These are phyloP conservation scores for Eremothecium gossypii DNA, from an alignment of 1,139 yeast genomes.

Conservation along the genomic window DNA sequence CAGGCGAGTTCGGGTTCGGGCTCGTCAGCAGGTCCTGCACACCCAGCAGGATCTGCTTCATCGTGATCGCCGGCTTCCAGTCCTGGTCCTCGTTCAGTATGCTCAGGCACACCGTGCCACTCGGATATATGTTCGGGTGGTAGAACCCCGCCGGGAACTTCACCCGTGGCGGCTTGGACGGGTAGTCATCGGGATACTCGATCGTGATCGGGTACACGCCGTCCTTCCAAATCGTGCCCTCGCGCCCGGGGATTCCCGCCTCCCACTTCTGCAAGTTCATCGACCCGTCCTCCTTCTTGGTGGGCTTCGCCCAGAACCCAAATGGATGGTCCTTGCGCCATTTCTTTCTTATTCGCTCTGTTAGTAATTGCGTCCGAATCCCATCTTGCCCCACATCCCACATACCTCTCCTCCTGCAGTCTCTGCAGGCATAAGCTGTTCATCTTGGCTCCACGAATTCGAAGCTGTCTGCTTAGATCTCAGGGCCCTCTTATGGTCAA, in stretches of 20 bases:
- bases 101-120: slow-evolving; percentile 89
- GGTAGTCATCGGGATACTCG: slow-evolving; percentile 81
- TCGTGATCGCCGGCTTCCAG: slow-evolving; percentile 95
- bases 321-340: slow-evolving; percentile 99
- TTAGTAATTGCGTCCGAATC: slow-evolving; percentile 5
- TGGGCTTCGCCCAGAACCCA: slow-evolving; percentile 91
- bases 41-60: slow-evolving; percentile 84
- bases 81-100: slow-evolving; percentile 92
- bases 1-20: slow-evolving; percentile 94
- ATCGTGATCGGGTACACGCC: slow-evolving; percentile 85
- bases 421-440: slow-evolving; percentile 60
- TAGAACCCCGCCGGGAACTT: slow-evolving; percentile 81
- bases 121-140: slow-evolving; percentile 95
- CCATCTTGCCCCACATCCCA: slow-evolving; percentile 4
- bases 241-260: slow-evolving; percentile 93
- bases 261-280: slow-evolving; percentile 82
- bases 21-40: slow-evolving; percentile 82
- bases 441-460: slow-evolving; percentile 11
- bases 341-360: slow-evolving; percentile 50
- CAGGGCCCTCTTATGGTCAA: not conserved
- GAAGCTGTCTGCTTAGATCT: too few species aligned
- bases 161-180: slow-evolving; percentile 93
- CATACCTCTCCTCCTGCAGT: slow-evolving; percentile 65
- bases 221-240: slow-evolving; percentile 72
- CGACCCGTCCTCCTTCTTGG: slow-evolving; percentile 66